Conservation (phyloP, 2,329 filamentous ascomycete genomes). For the Esteya vermicola region DNA sequence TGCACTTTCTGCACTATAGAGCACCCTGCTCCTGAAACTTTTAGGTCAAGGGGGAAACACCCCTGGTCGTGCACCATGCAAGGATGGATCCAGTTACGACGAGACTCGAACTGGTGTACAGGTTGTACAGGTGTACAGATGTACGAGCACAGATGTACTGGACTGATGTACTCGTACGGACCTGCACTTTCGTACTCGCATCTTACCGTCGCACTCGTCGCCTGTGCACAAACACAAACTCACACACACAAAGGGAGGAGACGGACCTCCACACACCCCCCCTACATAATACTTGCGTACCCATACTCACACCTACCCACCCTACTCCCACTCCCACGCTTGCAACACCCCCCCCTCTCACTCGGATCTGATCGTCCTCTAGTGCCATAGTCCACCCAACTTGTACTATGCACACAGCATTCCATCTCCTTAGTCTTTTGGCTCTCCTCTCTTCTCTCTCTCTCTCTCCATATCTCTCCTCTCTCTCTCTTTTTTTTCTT, state of each 20-base stretch:
- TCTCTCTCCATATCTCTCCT: neutral
- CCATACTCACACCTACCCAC: neutral
- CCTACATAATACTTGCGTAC: neutral
- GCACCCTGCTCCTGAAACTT: neutral
- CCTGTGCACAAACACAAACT: neutral
- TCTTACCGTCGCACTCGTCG: neutral
- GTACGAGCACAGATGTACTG: no score
- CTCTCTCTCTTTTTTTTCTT: neutral
- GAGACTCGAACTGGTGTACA: no score
- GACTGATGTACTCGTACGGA: neutral
- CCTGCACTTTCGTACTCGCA: neutral
- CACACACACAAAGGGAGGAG: neutral
- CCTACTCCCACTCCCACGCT: neutral
- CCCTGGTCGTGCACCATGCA: neutral
- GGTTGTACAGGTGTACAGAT: no score
- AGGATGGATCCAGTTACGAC: no score
- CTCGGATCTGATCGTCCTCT: conserved; percentile 3
- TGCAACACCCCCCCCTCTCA: neutral
- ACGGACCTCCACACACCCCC: no score
- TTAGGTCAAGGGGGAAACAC: neutral
- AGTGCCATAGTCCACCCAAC: neutral
- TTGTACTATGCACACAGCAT: neutral
- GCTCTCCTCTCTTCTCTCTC: neutral
- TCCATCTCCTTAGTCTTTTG: neutral
- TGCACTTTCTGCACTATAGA: neutral